A percentile compares a stretch with the other conserved stretches of the same genome.
Evolutionary conservation across 345 rosid species (phyloP).

Genomic region (Kandelia obovata): DNA sequence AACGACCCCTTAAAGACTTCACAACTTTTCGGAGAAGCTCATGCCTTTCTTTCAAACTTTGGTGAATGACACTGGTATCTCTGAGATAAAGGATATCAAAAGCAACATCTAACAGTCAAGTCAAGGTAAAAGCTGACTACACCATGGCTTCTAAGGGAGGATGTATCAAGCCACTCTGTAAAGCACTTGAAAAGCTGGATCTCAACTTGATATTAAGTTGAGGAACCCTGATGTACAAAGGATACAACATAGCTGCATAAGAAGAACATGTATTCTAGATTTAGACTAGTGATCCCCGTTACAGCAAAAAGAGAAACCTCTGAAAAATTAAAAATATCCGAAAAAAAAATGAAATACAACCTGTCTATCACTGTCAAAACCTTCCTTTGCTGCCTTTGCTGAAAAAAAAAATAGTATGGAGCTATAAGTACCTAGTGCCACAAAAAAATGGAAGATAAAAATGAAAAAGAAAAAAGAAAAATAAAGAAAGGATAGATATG

Average conservation of each 20-base stretch:
- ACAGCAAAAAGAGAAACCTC: slow-evolving; percentile 5
- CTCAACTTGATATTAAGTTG: slow-evolving; percentile 9
- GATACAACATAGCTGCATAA: slow-evolving; percentile 96
- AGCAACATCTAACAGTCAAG: slow-evolving; percentile 67
- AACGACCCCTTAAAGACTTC: slow-evolving; percentile 76
- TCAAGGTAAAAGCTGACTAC: slow-evolving; percentile 40
- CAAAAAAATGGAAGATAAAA: slow-evolving; percentile 4
- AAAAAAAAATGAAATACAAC: slow-evolving; percentile 32
- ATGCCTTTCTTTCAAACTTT: slow-evolving; percentile 85
- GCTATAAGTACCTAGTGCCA: background rate
- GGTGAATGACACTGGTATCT: slow-evolving; percentile 95
- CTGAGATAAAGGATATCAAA: slow-evolving; percentile 93
- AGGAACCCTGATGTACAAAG: slow-evolving; percentile 29
- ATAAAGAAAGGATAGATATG: background rate
- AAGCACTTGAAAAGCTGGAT: slow-evolving; percentile 15
- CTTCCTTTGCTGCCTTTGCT: slow-evolving; percentile 93
- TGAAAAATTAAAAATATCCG: background rate
- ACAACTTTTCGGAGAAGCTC: slow-evolving; percentile 68
- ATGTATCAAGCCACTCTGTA: background rate
- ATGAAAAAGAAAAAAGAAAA: background rate
- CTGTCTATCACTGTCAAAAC: slow-evolving; percentile 84
- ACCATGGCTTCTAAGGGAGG: slow-evolving; percentile 10
- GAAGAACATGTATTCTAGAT: slow-evolving; percentile 21
- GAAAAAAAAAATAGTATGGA: slow-evolving; percentile 25
- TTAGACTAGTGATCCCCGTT: slow-evolving; percentile 2